These are phyloP conservation scores for Talaromyces stipitatus DNA, from an alignment of 495 filamentous ascomycete species.

Conservation along the genomic window DNA sequence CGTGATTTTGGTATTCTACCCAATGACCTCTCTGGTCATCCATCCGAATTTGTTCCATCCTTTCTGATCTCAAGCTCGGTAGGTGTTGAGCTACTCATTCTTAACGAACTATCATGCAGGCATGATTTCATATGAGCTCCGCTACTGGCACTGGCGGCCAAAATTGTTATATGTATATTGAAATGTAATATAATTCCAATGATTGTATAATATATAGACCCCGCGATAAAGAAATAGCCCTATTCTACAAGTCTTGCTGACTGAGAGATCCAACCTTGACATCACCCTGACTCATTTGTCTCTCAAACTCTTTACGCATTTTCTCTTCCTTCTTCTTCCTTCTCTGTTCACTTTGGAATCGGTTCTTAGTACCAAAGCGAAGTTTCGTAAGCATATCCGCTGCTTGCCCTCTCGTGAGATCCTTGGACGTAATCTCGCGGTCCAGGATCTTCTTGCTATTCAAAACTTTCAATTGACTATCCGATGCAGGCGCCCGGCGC, in stretches of 20 bases:
- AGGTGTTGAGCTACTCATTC: too few species aligned
- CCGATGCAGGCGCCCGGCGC: conserved; percentile 58
- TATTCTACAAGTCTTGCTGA: not conserved
- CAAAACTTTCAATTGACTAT: conserved; percentile 62
- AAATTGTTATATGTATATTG: not conserved
- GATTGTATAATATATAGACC: not conserved
- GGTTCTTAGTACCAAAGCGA: conserved; percentile 70
- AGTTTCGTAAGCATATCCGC: conserved; percentile 90
- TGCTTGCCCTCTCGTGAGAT: conserved; percentile 73
- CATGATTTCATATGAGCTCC: not conserved
- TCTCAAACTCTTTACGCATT: conserved; percentile 21
- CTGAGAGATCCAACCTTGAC: conserved; percentile 62
- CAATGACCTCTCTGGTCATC: not conserved
- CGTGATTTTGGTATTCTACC: not conserved
- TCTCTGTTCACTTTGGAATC: conserved; percentile 46
- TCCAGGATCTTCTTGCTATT: conserved; percentile 55
- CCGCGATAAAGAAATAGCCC: not conserved
- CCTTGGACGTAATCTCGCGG: conserved; percentile 42
- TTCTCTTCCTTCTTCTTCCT: conserved; percentile 30
- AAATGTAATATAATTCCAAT: not conserved
- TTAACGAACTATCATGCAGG: not conserved
- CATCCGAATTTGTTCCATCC: not conserved
- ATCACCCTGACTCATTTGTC: conserved; percentile 30
- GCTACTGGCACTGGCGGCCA: not conserved
- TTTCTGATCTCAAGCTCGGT: too few species aligned